Evolutionary conservation across 1,284 basidiomycete genomes (phyloP).

Genomic region (Flammula alnicola): DNA sequence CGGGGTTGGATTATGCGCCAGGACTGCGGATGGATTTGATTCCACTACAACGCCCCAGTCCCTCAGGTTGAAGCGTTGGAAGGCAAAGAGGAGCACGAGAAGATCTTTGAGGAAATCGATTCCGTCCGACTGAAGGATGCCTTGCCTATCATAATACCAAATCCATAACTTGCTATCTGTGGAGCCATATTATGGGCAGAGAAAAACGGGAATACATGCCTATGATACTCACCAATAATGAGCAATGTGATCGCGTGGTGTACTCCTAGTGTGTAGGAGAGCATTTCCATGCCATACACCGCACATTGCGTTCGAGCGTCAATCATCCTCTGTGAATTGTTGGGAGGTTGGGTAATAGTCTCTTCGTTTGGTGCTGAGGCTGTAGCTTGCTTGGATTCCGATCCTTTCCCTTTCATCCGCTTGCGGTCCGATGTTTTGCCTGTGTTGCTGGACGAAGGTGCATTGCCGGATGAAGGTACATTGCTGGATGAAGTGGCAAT

Average conservation of each 20-base stretch:
- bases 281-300: conserved; percentile 13
- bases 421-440: too few relatives aligned
- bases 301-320: conserved; percentile 2
- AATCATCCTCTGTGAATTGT: not conserved
- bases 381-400: not conserved
- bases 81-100: conserved; percentile 32
- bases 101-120: conserved; percentile 32
- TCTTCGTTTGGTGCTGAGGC: not conserved
- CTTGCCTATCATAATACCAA: conserved; percentile 33
- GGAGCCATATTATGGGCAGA: not conserved
- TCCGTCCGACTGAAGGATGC: conserved; percentile 28
- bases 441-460: too few relatives aligned
- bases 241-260: conserved; percentile 7
- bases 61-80: too few relatives aligned
- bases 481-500: too few relatives aligned
- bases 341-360: not conserved
- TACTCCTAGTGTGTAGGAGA: conserved; percentile 11
- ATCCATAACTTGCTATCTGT: conserved; percentile 25
- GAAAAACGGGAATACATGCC: not conserved
- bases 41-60: too few relatives aligned
- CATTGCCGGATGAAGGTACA: too few relatives aligned
- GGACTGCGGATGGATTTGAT: too few relatives aligned
- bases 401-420: too few relatives aligned
- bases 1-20: too few relatives aligned
- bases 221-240: conserved; percentile 5